A percentile compares a stretch with the other conserved stretches of the same genome.
Conservation (phyloP, 306 rosid genomes). For the Lathyrus aphaca region DNA sequence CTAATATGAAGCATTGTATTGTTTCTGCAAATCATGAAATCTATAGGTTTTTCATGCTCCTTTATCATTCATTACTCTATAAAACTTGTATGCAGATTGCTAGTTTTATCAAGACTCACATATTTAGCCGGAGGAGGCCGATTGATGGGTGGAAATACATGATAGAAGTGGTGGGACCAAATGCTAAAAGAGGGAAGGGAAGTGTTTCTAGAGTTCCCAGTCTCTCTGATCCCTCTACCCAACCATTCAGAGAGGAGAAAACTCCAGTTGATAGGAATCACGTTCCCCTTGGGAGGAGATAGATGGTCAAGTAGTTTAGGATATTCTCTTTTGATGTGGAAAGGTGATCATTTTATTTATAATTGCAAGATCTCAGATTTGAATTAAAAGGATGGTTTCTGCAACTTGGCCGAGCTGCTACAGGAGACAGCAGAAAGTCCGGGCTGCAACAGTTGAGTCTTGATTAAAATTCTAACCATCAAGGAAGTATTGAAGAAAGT, state of each 20-base stretch:
- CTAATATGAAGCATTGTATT: slow-evolving; percentile 1
- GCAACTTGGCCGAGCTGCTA: slow-evolving; percentile 8
- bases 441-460: neutral
- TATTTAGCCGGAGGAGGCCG: slow-evolving; percentile 93
- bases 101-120: slow-evolving; percentile 92
- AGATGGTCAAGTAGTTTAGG: slow-evolving; percentile 33
- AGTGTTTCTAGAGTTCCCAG: slow-evolving; percentile 81
- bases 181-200: slow-evolving; percentile 90
- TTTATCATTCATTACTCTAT: slow-evolving; percentile 7
- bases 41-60: neutral
- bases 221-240: slow-evolving; percentile 87
- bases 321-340: slow-evolving; percentile 17
- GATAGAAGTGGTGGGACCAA: slow-evolving; percentile 97
- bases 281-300: slow-evolving; percentile 50
- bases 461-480: slow-evolving; percentile 25
- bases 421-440: neutral
- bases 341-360: slow-evolving; percentile 12
- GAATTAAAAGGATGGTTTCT: neutral
- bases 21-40: slow-evolving; percentile 1
- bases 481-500: slow-evolving; percentile 1
- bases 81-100: slow-evolving; percentile 69
- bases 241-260: slow-evolving; percentile 84
- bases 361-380: neutral
- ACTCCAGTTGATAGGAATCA: slow-evolving; percentile 43
- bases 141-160: slow-evolving; percentile 97